phyloP scores from a whole-genome alignment of 2,329 filamentous ascomycete species.

The Colletotrichum cuscutae region DNA sequence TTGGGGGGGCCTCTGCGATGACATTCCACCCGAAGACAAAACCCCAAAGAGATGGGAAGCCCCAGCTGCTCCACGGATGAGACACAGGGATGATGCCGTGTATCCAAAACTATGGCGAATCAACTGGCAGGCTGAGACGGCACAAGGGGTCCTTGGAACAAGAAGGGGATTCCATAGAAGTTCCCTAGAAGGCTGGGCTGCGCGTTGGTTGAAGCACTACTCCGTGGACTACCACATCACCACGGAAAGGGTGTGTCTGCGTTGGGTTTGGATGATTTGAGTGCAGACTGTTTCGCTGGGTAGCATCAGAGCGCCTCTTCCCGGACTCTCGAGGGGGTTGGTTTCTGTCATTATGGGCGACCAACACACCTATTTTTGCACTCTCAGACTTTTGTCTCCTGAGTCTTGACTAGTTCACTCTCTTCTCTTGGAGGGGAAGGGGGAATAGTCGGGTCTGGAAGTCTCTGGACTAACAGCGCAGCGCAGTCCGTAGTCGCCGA shows the following conservation, averaged over 20 bases:
- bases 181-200: background rate
- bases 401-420: background rate
- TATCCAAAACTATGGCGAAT: conserved; percentile 34
- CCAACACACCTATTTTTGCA: conserved; percentile 23
- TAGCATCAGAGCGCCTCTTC: conserved; percentile 27
- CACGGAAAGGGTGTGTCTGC: background rate
- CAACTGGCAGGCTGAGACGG: conserved; percentile 21
- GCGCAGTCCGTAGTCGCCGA: background rate
- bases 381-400: background rate
- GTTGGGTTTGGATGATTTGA: conserved; percentile 1
- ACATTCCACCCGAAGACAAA: too few species aligned
- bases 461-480: too few species aligned
- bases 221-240: background rate
- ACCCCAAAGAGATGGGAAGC: too few species aligned
- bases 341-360: background rate
- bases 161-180: background rate
- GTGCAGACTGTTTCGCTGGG: conserved; percentile 27
- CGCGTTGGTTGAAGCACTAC: background rate
- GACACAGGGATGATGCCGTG: conserved; percentile 22
- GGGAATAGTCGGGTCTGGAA: background rate
- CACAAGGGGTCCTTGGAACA: conserved; percentile 27
- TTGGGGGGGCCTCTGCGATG: too few species aligned
- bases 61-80: background rate
- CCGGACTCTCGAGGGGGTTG: background rate
- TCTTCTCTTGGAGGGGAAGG: background rate